Percentiles rank a stretch among this genome's conserved stretches.
Conservation (phyloP, 768 basidiomycete species). For the Gyrodon lividus region DNA sequence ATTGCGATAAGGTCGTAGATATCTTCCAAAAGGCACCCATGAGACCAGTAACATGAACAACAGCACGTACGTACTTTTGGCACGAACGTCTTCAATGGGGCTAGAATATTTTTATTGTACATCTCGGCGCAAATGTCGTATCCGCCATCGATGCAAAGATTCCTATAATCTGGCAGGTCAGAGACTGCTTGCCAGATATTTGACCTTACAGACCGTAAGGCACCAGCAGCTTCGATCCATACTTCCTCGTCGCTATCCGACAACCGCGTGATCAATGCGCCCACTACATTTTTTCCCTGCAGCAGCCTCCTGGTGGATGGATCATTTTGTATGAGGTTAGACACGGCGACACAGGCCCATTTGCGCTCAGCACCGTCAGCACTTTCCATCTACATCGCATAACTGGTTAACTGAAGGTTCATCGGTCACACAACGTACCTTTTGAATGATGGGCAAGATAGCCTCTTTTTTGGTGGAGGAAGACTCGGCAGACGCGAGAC, state of each 20-base stretch:
- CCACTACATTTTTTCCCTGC: slow-evolving; percentile 89
- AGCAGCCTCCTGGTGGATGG: slow-evolving; percentile 86
- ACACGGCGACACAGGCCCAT: slow-evolving; percentile 97
- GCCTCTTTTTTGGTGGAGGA: slow-evolving; percentile 74
- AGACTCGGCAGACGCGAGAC: slow-evolving; percentile 71
- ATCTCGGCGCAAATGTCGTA: slow-evolving; percentile 95
- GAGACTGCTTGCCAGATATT: slow-evolving; percentile 1
- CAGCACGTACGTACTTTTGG: slow-evolving; percentile 56
- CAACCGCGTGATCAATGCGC: slow-evolving; percentile 79
- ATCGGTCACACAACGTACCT: slow-evolving; percentile 47
- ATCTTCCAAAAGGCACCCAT: slow-evolving; percentile 47
- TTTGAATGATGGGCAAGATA: slow-evolving; percentile 86
- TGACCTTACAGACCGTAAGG: slow-evolving; percentile 62
- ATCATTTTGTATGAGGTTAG: slow-evolving; percentile 93
- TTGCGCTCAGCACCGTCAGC: slow-evolving; percentile 78
- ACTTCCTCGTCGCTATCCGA: slow-evolving; percentile 92
- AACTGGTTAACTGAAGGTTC: not conserved
- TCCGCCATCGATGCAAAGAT: slow-evolving; percentile 92
- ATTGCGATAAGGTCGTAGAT: slow-evolving; percentile 66
- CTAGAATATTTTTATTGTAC: slow-evolving; percentile 92
- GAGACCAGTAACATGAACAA: not conserved
- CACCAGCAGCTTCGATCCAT: slow-evolving; percentile 83
- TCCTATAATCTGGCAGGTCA: slow-evolving; percentile 47
- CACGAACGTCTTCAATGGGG: slow-evolving; percentile 71
- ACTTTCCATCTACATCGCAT: slow-evolving; percentile 61